phyloP scores from a whole-genome alignment of 768 basidiomycete genomes.

The Tephrocybe sp. region DNA sequence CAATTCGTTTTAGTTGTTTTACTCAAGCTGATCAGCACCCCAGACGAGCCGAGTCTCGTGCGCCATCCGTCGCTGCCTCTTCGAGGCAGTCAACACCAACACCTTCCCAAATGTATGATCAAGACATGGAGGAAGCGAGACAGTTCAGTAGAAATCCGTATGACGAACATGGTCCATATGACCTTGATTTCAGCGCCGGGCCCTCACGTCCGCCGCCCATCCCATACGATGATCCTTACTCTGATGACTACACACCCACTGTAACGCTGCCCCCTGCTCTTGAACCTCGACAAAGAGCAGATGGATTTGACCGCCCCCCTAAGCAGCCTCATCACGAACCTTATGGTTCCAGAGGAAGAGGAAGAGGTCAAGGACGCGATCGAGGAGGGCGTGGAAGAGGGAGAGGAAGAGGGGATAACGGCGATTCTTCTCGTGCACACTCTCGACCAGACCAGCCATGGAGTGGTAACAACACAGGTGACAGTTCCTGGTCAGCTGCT shows the following conservation, averaged over 20 bases:
- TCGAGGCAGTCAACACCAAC: slow-evolving; percentile 59
- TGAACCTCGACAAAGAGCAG: background rate
- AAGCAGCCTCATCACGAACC: background rate
- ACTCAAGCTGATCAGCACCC: background rate
- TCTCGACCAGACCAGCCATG: slow-evolving; percentile 14
- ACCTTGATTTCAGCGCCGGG: slow-evolving; percentile 56
- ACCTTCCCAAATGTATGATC: slow-evolving; percentile 52
- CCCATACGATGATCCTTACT: slow-evolving; percentile 82
- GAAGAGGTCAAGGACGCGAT: slow-evolving; percentile 33
- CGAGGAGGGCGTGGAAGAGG: slow-evolving; percentile 35
- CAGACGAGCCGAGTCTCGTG: slow-evolving; percentile 57
- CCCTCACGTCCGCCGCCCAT: slow-evolving; percentile 65
- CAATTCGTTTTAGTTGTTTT: slow-evolving; percentile 1
- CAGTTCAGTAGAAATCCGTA: slow-evolving; percentile 60
- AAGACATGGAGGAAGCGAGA: slow-evolving; percentile 47
- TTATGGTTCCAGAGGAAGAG: slow-evolving; percentile 2
- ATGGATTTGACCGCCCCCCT: slow-evolving; percentile 1
- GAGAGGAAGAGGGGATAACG: slow-evolving; percentile 31
- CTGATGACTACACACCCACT: slow-evolving; percentile 38
- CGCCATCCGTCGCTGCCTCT: slow-evolving; percentile 43
- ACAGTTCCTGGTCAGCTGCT: slow-evolving; percentile 14
- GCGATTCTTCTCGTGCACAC: slow-evolving; percentile 27
- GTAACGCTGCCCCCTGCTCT: background rate
- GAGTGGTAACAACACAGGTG: slow-evolving; percentile 14
- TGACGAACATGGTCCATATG: slow-evolving; percentile 67